phyloP scores from a whole-genome alignment of 805 yeast species.

The Starmerella vitae region DNA sequence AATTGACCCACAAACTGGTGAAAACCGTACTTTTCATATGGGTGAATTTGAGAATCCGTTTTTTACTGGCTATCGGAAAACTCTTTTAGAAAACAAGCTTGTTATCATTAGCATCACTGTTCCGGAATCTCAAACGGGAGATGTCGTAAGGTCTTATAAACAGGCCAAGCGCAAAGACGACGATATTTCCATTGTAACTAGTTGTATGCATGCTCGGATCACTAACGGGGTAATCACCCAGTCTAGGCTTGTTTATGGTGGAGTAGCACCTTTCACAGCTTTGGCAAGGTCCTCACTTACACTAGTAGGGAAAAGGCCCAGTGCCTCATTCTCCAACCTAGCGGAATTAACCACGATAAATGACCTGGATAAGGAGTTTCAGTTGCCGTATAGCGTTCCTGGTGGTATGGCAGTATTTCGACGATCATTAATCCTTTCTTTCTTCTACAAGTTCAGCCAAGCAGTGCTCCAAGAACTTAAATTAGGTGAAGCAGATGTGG shows the following conservation, averaged over 20 bases:
- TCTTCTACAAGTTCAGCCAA: slow-evolving; percentile 35
- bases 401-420: slow-evolving; percentile 40
- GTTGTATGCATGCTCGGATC: slow-evolving; percentile 27
- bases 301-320: slow-evolving; percentile 20
- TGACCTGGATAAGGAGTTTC: slow-evolving; percentile 29
- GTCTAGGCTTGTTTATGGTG: slow-evolving; percentile 34
- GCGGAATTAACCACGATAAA: slow-evolving; percentile 1
- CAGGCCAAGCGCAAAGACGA: slow-evolving; percentile 40
- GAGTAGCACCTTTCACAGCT: slow-evolving; percentile 37
- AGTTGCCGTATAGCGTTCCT: slow-evolving; percentile 33
- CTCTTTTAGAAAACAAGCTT: slow-evolving; percentile 29
- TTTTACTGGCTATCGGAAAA: slow-evolving; percentile 34
- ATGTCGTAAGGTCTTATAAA: slow-evolving; percentile 32
- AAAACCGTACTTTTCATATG: slow-evolving; percentile 25
- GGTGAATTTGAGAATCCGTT: slow-evolving; percentile 27
- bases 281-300: slow-evolving; percentile 29
- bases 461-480: slow-evolving; percentile 20
- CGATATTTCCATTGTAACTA: slow-evolving; percentile 38
- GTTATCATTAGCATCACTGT: slow-evolving; percentile 31
- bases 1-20: slow-evolving; percentile 26
- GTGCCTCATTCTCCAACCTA: neutral
- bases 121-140: slow-evolving; percentile 31
- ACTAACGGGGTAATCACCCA: slow-evolving; percentile 13
- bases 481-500: slow-evolving; percentile 18
- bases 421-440: slow-evolving; percentile 34